Evolutionary conservation across 108 stramenopile species (phyloP).

Genomic region (Bacterosira constricta): DNA sequence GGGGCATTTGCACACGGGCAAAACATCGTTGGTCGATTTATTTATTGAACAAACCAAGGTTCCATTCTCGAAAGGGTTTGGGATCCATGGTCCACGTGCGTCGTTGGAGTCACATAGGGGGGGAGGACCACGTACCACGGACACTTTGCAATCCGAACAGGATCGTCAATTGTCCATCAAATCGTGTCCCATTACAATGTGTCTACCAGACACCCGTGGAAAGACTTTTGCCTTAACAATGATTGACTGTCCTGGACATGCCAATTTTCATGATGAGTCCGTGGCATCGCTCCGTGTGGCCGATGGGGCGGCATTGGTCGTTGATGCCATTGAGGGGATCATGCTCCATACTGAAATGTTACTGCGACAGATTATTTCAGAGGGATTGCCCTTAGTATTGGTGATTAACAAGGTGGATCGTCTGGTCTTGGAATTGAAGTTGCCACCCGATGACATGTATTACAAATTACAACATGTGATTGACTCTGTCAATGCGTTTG

Average conservation of each 20-base stretch:
- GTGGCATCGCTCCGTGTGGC: conserved; percentile 83
- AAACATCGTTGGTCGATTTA: conserved; percentile 89
- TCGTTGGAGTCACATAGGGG: conserved; percentile 46
- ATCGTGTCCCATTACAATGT: conserved; percentile 85
- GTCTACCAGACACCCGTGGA: conserved; percentile 84
- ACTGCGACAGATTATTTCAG: conserved; percentile 74
- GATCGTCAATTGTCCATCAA: conserved; percentile 93
- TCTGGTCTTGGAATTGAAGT: conserved; percentile 93
- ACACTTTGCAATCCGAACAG: conserved; percentile 92
- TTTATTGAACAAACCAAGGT: conserved; percentile 72
- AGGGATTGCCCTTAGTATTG: conserved; percentile 84
- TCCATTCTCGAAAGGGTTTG: conserved; percentile 37
- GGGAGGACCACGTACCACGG: conserved; percentile 74
- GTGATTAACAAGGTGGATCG: conserved; percentile 96
- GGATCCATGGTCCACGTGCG: conserved; percentile 42
- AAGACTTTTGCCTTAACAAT: conserved; percentile 90
- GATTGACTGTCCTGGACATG: conserved; percentile 96
- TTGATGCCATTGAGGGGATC: conserved; percentile 97
- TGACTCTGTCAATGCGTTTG: conserved; percentile 85
- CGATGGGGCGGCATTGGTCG: conserved; percentile 92
- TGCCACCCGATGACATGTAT: conserved; percentile 96
- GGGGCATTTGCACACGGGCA: conserved; percentile 96
- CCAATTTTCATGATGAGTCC: conserved; percentile 94
- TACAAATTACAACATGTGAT: conserved; percentile 91
- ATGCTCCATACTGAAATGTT: conserved; percentile 93